Base-by-base conservation (phyloP, 2,329 filamentous ascomycete genomes). In the Ampelomyces quisqualis region DNA sequence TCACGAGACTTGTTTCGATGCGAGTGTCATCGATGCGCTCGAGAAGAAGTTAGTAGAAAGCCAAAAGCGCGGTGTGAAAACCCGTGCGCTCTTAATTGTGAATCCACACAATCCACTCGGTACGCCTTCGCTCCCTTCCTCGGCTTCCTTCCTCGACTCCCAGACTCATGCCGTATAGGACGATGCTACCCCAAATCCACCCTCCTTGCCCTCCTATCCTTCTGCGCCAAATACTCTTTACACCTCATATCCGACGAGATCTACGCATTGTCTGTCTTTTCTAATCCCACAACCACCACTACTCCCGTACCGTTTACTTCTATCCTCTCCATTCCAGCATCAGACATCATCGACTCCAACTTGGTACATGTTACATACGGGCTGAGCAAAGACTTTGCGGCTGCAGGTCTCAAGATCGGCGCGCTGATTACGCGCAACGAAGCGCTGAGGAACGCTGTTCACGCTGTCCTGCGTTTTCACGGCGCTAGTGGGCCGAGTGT, bases 161-260 rank as follows among this genome's bases (percentile, higher is more conserved):
- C 18, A 19, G 8, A 11, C 1, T 18, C 18, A 13, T 13, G 7
- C 23, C 3, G 3, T 11, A 2, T n/a, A 39, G 41, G 76, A 4
- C 38, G 34, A 38, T 58, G 53, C 32, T 58, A 78, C 73, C 44
- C 66, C 14, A 17, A 60, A 53, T 17, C 34, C 8, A 63, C 66
- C 4, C 47, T 79, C 7, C 45, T 71, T 1, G 63, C 60, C 5
- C 58, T 77, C 15, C 71, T 80, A 68, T 51, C 56, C 2, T 52
- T 81, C 21, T 81, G 78, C 49, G 64, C 76, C 37, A 69, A 70
- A 39, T 62, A 80, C 47, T 47, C 67, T 2, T 60, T 81, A 4
- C 77, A 82, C 49, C 62, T 82, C 24, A 71, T 82, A 57, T 74
- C 72, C 49, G 79, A 82, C 54, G 79, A 82, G 53, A 75, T 82